Conservation (phyloP, 2,329 filamentous ascomycete genomes). For the Setomelanomma holmii region DNA sequence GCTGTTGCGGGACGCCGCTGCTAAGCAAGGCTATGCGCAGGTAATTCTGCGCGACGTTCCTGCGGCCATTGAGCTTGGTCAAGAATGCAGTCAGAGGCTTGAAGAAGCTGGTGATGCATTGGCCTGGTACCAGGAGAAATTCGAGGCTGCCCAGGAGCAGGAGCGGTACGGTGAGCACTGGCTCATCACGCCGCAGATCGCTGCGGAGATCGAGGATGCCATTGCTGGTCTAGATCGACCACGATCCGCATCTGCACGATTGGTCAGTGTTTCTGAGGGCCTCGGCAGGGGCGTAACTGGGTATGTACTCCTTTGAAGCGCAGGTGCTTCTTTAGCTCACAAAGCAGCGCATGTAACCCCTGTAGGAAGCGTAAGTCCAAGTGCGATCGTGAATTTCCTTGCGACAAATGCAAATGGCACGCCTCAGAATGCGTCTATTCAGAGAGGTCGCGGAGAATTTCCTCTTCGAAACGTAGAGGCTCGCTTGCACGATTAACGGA, state of each 20-base stretch:
- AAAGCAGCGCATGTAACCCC: slow-evolving; percentile 12
- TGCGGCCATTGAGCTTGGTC: slow-evolving; percentile 75
- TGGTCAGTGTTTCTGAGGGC: slow-evolving; percentile 11
- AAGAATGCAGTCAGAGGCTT: slow-evolving; percentile 68
- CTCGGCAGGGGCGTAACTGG: slow-evolving; percentile 10
- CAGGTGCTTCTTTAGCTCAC: background rate
- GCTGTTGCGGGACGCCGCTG: slow-evolving; percentile 62
- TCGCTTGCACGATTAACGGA: background rate
- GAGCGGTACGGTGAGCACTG: slow-evolving; percentile 69
- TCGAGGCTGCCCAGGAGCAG: slow-evolving; percentile 67
- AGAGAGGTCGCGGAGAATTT: background rate
- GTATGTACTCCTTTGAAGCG: slow-evolving; percentile 10
- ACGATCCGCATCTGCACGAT: slow-evolving; percentile 25
- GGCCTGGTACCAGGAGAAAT: slow-evolving; percentile 67
- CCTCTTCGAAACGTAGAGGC: background rate
- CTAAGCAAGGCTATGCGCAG: slow-evolving; percentile 46
- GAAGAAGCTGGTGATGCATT: slow-evolving; percentile 74
- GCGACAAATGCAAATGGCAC: slow-evolving; percentile 13
- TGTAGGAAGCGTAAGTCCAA: slow-evolving; percentile 17
- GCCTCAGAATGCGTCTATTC: slow-evolving; percentile 16
- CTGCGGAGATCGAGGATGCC: slow-evolving; percentile 44
- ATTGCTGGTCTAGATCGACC: slow-evolving; percentile 7
- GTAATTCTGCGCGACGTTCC: slow-evolving; percentile 65
- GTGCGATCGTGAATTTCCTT: slow-evolving; percentile 17
- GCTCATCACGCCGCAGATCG: slow-evolving; percentile 62